Conservation (phyloP, 148 eudicot genomes). For the Chenopodium berlandieri region DNA sequence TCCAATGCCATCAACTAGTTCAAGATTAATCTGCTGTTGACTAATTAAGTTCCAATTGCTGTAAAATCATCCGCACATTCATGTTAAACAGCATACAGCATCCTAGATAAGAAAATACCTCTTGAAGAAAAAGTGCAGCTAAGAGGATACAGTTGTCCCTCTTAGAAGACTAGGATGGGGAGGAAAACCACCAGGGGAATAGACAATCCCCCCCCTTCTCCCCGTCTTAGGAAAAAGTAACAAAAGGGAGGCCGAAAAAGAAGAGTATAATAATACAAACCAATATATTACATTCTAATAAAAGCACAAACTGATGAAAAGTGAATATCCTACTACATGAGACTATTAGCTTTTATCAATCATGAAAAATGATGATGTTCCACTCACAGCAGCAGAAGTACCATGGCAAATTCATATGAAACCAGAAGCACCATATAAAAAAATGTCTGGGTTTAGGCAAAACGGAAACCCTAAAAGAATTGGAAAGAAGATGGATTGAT, state of each 20-base stretch:
- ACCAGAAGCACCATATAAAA: not conserved
- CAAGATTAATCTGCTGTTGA: not conserved
- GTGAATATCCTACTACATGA: not conserved
- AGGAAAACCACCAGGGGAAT: not conserved
- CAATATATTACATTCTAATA: not conserved
- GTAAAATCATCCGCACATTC: not conserved
- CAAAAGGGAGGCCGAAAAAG: not conserved
- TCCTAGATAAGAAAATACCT: not conserved
- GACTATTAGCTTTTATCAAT: not conserved
- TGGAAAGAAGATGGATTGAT: too few relatives aligned
- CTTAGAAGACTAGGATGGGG: not conserved
- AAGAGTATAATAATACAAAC: not conserved
- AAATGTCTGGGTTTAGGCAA: too few relatives aligned
- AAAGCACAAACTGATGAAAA: not conserved
- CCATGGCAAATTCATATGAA: not conserved
- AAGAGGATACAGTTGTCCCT: not conserved
- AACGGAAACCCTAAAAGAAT: too few relatives aligned
- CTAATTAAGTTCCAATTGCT: not conserved
- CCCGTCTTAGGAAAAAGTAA: too few relatives aligned
- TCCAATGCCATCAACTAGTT: not conserved
- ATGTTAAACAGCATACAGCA: not conserved
- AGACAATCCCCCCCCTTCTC: too few relatives aligned
- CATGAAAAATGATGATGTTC: not conserved
- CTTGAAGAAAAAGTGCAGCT: not conserved
- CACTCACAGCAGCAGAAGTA: not conserved